Evolutionary conservation across 306 rosid genomes (phyloP).

Genomic region (Canavalia ensiformis): DNA sequence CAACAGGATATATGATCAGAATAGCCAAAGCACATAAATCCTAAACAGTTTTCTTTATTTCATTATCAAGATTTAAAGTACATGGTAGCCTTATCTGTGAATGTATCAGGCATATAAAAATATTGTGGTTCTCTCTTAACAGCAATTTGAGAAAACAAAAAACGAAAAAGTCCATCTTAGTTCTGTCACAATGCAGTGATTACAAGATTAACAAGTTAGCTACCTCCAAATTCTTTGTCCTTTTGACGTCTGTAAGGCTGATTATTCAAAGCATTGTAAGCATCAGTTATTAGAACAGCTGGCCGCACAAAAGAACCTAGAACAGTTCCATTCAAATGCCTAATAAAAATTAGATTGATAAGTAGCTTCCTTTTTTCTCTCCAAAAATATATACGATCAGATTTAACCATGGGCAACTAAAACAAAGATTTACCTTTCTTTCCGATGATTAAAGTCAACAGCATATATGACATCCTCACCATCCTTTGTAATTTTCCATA

Average conservation of each 20-base stretch:
- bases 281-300: constrained; percentile 97
- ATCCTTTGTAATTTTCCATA: constrained; percentile 97
- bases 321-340: constrained; percentile 97
- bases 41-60: constrained; percentile 38
- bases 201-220: constrained; percentile 41
- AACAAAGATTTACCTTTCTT: constrained; percentile 70
- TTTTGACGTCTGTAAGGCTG: constrained; percentile 94
- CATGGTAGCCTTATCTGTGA: constrained; percentile 22
- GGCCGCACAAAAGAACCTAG: constrained; percentile 89
- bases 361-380: constrained; percentile 44
- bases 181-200: background rate
- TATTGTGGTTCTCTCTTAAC: background rate
- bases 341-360: constrained; percentile 59
- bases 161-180: constrained; percentile 20
- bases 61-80: background rate
- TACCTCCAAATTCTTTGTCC: constrained; percentile 97
- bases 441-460: constrained; percentile 94
- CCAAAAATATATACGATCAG: constrained; percentile 24
- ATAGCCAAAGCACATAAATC: constrained; percentile 40
- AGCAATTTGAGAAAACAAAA: constrained; percentile 33
- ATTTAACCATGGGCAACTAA: background rate
- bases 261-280: constrained; percentile 96
- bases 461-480: constrained; percentile 98
- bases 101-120: background rate
- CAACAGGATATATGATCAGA: constrained; percentile 41